A percentile compares a stretch with the other conserved stretches of the same genome.
phyloP scores from a whole-genome alignment of 306 rosid genomes.

The Arachis hypogaea region DNA sequence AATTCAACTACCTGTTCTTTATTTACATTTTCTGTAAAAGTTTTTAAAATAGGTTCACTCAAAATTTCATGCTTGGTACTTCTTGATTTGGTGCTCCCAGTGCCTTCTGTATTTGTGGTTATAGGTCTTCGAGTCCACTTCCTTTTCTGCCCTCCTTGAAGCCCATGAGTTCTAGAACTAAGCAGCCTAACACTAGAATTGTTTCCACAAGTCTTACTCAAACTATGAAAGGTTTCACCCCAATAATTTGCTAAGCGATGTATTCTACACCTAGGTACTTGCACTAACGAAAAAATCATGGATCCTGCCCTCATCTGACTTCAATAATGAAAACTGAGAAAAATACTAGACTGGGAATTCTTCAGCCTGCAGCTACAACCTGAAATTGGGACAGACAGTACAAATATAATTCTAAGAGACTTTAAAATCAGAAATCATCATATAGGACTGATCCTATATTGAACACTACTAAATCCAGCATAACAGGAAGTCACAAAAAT shows the following conservation, averaged over 20 bases:
- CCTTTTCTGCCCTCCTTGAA: constrained; percentile 61
- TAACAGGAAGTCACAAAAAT: constrained; percentile 13
- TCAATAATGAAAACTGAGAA: constrained; percentile 29
- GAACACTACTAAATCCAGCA: constrained; percentile 1
- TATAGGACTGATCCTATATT: constrained; percentile 17
- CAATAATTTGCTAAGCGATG: constrained; percentile 59
- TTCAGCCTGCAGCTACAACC: constrained; percentile 48
- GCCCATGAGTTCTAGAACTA: constrained; percentile 55
- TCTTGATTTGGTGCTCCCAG: constrained; percentile 51
- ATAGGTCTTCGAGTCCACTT: constrained; percentile 79
- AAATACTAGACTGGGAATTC: constrained; percentile 37
- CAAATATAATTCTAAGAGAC: constrained; percentile 1
- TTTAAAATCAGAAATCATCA: constrained; percentile 2
- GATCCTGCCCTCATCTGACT: constrained; percentile 66
- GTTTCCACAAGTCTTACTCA: constrained; percentile 48
- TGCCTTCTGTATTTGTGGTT: constrained; percentile 64
- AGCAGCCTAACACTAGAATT: constrained; percentile 49
- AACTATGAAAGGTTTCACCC: constrained; percentile 56
- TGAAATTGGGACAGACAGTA: constrained; percentile 42
- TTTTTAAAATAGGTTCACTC: constrained; percentile 54
- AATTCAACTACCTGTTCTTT: constrained; percentile 54
- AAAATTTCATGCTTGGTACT: constrained; percentile 58
- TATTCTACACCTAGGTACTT: constrained; percentile 71
- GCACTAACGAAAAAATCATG: constrained; percentile 67
- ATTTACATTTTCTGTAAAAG: constrained; percentile 52